phyloP scores from a whole-genome alignment of 495 filamentous ascomycete species.

The Podospora pseudoanserina region DNA sequence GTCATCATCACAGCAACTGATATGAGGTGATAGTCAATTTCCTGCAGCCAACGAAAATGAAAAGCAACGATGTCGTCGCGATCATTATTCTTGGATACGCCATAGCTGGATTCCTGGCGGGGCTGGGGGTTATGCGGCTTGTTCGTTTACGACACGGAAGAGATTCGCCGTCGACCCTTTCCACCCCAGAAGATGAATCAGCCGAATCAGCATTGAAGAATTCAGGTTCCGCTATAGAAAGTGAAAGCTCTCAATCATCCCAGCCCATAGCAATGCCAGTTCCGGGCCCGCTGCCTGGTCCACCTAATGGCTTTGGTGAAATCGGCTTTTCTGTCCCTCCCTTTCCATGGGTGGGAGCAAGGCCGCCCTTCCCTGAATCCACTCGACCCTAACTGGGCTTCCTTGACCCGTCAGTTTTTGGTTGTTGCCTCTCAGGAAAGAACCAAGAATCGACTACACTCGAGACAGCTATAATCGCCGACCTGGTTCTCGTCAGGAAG shows the following conservation, averaged over 20 bases:
- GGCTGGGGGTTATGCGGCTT: slow-evolving; percentile 9
- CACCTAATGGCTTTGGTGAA: not conserved
- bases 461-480: too few species aligned
- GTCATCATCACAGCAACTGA: not conserved
- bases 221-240: not conserved
- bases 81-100: slow-evolving; percentile 17
- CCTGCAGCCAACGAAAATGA: not conserved
- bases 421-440: not conserved
- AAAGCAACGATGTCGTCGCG: slow-evolving; percentile 15
- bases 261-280: slow-evolving; percentile 1
- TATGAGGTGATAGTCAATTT: not conserved
- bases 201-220: not conserved
- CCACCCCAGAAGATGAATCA: not conserved
- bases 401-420: too few species aligned
- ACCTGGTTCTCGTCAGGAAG: too few species aligned
- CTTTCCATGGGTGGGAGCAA: not conserved
- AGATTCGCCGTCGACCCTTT: not conserved
- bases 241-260: not conserved
- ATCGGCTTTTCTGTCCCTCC: not conserved
- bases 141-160: not conserved
- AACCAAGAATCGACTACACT: not conserved
- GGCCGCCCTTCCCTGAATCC: not conserved
- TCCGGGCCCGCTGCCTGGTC: not conserved
- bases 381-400: not conserved
- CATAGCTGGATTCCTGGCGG: not conserved